phyloP scores from a whole-genome alignment of 2,329 filamentous ascomycete species.

The Aspergillus brasiliensis region DNA sequence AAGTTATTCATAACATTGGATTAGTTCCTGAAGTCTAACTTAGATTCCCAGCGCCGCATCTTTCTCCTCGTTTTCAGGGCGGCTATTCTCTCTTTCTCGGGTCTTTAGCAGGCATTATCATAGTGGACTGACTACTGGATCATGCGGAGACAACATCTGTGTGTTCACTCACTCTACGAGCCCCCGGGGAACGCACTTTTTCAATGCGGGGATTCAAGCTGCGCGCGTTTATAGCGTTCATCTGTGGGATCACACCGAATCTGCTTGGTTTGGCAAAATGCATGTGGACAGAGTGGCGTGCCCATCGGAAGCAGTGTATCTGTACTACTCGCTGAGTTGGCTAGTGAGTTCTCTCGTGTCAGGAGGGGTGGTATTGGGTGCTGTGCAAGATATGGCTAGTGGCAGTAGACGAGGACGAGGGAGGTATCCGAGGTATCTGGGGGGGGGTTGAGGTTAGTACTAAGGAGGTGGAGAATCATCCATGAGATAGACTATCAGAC shows the following conservation, averaged over 20 bases:
- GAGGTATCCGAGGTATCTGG: neutral
- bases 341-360: conserved; percentile 11
- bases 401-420: conserved; percentile 12
- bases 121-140: conserved; percentile 17
- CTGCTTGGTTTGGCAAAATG: conserved; percentile 12
- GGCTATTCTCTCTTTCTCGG: conserved; percentile 17
- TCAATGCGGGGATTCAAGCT: conserved; percentile 14
- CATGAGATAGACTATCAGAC: too few relatives aligned
- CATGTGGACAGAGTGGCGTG: conserved; percentile 8
- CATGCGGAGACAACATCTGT: conserved; percentile 5
- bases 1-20: too few relatives aligned
- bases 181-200: conserved; percentile 11
- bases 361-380: conserved; percentile 5
- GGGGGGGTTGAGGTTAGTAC: conserved; percentile 3
- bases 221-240: conserved; percentile 9
- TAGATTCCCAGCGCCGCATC: conserved; percentile 2
- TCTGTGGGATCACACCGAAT: conserved; percentile 14
- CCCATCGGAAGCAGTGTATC: conserved; percentile 12
- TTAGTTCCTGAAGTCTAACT: neutral
- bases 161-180: conserved; percentile 11
- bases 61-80: conserved; percentile 14
- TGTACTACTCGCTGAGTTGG: conserved; percentile 17
- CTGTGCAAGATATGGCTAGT: conserved; percentile 11
- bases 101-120: conserved; percentile 9
- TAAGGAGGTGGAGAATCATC: neutral